Evolutionary conservation across 1,284 basidiomycete species (phyloP), one percentile per base, ranked within the genome.

Genomic region (Fomitiporia mediterranea): DNA sequence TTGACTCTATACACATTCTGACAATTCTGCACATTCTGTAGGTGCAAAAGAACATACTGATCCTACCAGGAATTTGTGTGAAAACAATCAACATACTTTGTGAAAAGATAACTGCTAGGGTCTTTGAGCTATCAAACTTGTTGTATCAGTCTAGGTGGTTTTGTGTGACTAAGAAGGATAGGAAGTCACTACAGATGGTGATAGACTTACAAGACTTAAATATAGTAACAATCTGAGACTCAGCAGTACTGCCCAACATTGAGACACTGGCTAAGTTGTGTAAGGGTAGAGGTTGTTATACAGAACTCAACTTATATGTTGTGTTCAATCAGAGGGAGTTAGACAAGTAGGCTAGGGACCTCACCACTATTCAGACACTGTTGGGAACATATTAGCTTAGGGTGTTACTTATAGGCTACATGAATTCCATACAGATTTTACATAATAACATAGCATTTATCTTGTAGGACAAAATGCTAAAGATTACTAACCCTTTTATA

Each of bases 131-230:
- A 0, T 66, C 63, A 0, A 57, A 68, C 1, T 63, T 69, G 0
- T 67, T 74, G 0, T 77, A 78, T 53, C 57, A 65, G 0, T 72
- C 68, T 0, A 11, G 65, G 13, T 76, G 73, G 74, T 78, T 79
- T 44, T 74, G 69, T 51, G 68, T 78, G 0, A n/a, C 64, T 6
- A 71, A 72, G 60, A 67, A 67, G 38, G 63, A 62, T 61, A 61
- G 65, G n/a, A 63, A 63, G 4, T 28, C 28, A 4, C 55, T 69
- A 0, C 58, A 65, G 3, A 43, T 66, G 8, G 67, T 70, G 4
- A 64, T 68, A 49, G 67, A 69, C 46, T 56, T 69, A 5, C 66
- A 68, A 49, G 63, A 60, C 15, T 55, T 69, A 0, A 70, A 69
- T 34, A 38, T 50, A 35, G 65, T 64, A 19, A 58, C 51, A 3